Base-by-base conservation (phyloP, 2,329 filamentous ascomycete species). In the Clarireedia sp. region DNA sequence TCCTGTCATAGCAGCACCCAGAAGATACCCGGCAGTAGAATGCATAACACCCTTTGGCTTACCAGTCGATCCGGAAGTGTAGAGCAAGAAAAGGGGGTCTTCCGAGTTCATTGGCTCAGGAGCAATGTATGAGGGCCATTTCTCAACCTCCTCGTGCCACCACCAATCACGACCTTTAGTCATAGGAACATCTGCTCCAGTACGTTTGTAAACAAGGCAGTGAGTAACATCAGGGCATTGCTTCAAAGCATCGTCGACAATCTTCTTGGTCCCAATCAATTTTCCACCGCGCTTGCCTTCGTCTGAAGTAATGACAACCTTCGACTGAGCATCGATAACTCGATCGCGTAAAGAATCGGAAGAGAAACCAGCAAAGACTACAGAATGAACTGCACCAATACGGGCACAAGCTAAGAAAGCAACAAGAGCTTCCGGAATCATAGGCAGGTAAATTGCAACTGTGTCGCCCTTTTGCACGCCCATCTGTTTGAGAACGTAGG, bases 11-110 rank as follows among this genome's bases (percentile, higher is more conserved):
- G 94, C 92, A 51, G 91, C 91, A 57, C 94, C 94, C 7, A 97
- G 75, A n/a, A 99, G 81, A 71, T 97, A 99, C 51, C 94, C 94
- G 59, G 78, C 94, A 37, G 92, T 99, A 24, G 90, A 95, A 80
- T 99, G 94, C 90, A 99, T 87, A 55, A 99, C 88, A 73, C 94
- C 94, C 83, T 99, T 99, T 63, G 94, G 94, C 81, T 97, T 97
- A 61, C 94, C 94, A 8, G 94, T 99, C 1, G 92, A 97, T 41
- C 94, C 94, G 37, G 92, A 97, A 2, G 94, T 99, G 77, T 99
- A 99, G 55, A 99, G 87, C 57, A 99, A 77, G 83, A 97, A 99
- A 8, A 99, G 82, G 56, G 94, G 94, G 69, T 99, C 94, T 73
- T 99, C 94, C 0, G 94, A 88, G 77, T 82, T 89, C 81, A 99